Evolutionary conservation across 192 early-diverging fungal species (phyloP).

Genomic region (Backusella liffmaniae): DNA sequence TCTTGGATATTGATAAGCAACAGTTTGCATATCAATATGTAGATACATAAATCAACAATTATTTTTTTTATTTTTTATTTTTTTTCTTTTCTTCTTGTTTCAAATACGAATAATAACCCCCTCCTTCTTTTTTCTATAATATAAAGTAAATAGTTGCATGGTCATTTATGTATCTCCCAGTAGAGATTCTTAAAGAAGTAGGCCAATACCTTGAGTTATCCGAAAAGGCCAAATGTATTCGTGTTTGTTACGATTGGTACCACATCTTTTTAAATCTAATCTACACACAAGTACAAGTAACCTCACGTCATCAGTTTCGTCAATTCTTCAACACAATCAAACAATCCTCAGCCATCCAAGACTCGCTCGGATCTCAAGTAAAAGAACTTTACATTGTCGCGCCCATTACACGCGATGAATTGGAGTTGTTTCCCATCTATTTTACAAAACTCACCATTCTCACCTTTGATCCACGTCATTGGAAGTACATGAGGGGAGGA

Average conservation of each 20-base stretch:
- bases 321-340: background rate
- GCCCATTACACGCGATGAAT: conserved; percentile 11
- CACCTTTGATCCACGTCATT: conserved; percentile 5
- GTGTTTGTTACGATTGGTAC: conserved; percentile 11
- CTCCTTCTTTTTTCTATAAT: background rate
- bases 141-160: background rate
- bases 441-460: background rate
- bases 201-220: background rate
- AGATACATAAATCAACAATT: background rate
- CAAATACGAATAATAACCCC: no score
- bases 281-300: background rate
- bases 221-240: conserved; percentile 5
- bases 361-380: background rate
- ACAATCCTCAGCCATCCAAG: background rate
- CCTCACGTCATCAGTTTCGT: background rate
- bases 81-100: background rate
- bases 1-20: no score
- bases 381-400: background rate
- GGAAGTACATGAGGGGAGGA: conserved; percentile 1
- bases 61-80: background rate
- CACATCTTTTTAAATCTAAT: conserved; percentile 1
- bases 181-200: conserved; percentile 15
- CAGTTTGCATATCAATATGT: no score
- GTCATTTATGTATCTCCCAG: conserved; percentile 13
- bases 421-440: background rate